These are phyloP conservation scores for Centella asiatica DNA, from an alignment of 129 eudicot species.

Conservation along the genomic window DNA sequence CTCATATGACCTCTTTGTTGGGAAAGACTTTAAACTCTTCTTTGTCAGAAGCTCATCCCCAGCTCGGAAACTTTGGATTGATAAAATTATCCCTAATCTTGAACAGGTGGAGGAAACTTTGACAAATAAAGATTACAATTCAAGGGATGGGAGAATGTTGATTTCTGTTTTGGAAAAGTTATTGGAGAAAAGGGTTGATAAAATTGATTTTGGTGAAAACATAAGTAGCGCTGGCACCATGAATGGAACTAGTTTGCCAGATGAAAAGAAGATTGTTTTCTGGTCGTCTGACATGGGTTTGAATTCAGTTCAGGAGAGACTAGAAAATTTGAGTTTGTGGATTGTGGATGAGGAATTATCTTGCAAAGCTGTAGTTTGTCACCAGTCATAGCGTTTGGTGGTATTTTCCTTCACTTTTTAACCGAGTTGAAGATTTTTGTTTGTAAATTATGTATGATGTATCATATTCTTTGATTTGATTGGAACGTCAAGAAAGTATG, in stretches of 20 bases:
- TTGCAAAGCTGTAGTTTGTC: conserved; percentile 68
- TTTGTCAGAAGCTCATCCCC: conserved; percentile 48
- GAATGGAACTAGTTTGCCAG: conserved; percentile 18
- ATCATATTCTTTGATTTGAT: conserved; percentile 1
- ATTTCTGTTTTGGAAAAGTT: conserved; percentile 26
- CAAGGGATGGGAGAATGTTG: conserved; percentile 8
- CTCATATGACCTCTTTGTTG: conserved; percentile 36
- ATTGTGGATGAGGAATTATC: conserved; percentile 49
- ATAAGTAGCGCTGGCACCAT: conserved; percentile 10
- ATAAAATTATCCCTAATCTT: conserved; percentile 30
- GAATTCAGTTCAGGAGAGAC: conserved; percentile 34
- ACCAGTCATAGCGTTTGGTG: conserved; percentile 34
- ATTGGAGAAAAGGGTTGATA: conserved; percentile 34
- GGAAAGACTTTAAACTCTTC: conserved; percentile 32
- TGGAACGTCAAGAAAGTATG: background rate
- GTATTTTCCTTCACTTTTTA: background rate
- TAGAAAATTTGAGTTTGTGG: conserved; percentile 56
- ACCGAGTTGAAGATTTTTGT: background rate
- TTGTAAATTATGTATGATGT: background rate
- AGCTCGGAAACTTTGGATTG: conserved; percentile 39
- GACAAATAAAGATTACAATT: conserved; percentile 15
- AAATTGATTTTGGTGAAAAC: conserved; percentile 25
- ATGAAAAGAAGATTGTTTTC: conserved; percentile 31
- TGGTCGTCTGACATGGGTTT: conserved; percentile 45
- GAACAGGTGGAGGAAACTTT: conserved; percentile 17